Evolutionary conservation across 2,329 filamentous ascomycete species (phyloP), one percentile per base, ranked within the genome.

Genomic region (Microsporum audouinii): DNA sequence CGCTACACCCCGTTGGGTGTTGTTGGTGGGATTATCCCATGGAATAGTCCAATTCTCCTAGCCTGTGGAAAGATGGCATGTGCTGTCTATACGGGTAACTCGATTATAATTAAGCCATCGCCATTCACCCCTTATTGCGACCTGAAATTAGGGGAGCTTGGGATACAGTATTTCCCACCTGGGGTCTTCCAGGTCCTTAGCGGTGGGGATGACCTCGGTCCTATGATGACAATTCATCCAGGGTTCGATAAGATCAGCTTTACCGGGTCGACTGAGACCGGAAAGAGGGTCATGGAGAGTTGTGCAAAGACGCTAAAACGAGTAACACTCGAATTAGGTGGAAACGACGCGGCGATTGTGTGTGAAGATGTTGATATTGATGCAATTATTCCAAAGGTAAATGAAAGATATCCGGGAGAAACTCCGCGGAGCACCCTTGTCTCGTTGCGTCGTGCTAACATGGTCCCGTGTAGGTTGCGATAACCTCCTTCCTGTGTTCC

Each of bases 181-280:
- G 84, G 84, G 43, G 82, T 87, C 14, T 68, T 87, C 1, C 83
- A 86, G 66, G 80, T 76, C 0, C 71, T 87, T 1, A 80, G 80
- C 58, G 84, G 84, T 5, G 82, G 82, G 58, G 83, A 86, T 65
- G 74, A 77, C 49, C 78, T 87, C 4, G 84, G 84, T 2, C 82
- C 80, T 0, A 78, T 77, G 77, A 70, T 87, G 58, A 84, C 82
- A 0, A 70, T 69, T 14, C 84, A 87, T 66, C 82, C 82, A 0
- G 80, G 77, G 17, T 79, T 86, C 60, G 77, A 80, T 61, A 87
- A 85, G 76, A 80, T 87, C 68, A 79, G 76, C 65, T 87, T 87
- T 71, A 87, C 84, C 0, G 84, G 84, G 2, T 84, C 81, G 8
- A 82, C 77, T 4, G 75, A 76, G 0, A 85, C 81, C 0, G 84